Evolutionary conservation across 305 asterid genomes (phyloP).

Genomic region (Solanum hybrid): DNA sequence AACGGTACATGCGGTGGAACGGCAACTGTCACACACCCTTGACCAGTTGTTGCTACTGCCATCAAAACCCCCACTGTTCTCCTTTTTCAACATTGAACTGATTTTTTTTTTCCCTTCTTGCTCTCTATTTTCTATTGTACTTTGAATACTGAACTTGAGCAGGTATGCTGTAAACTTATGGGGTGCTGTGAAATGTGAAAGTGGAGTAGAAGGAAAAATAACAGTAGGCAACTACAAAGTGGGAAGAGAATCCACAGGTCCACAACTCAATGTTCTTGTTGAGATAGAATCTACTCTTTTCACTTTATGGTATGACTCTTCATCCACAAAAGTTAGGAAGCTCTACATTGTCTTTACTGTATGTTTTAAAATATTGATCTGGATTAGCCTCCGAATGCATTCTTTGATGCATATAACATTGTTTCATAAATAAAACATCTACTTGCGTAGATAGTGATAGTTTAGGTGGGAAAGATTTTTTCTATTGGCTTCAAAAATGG

Average conservation of each 20-base stretch:
- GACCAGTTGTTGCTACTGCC: conserved; percentile 26
- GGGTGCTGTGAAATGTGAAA: not conserved
- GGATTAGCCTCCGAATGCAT: not conserved
- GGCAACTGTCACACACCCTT: conserved; percentile 47
- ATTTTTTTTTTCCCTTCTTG: not conserved
- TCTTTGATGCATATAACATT: not conserved
- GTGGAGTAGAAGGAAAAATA: not conserved
- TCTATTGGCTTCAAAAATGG: not conserved
- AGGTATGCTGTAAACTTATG: not conserved
- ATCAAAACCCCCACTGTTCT: conserved; percentile 6
- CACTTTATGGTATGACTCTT: not conserved
- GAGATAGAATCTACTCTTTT: not conserved
- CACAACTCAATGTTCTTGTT: not conserved
- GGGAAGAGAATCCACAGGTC: conserved; percentile 21
- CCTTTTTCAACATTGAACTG: conserved; percentile 34
- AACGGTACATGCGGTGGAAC: conserved; percentile 38
- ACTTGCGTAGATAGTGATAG: not conserved
- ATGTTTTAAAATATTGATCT: not conserved
- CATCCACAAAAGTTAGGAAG: not conserved
- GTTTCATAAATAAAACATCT: not conserved
- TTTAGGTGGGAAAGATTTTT: not conserved
- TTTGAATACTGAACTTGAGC: not conserved
- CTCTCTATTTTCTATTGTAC: not conserved
- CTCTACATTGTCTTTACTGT: not conserved
- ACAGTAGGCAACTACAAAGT: conserved; percentile 2